phyloP scores from a whole-genome alignment of 2,329 filamentous ascomycete genomes.

The Elsinoe ampelina region DNA sequence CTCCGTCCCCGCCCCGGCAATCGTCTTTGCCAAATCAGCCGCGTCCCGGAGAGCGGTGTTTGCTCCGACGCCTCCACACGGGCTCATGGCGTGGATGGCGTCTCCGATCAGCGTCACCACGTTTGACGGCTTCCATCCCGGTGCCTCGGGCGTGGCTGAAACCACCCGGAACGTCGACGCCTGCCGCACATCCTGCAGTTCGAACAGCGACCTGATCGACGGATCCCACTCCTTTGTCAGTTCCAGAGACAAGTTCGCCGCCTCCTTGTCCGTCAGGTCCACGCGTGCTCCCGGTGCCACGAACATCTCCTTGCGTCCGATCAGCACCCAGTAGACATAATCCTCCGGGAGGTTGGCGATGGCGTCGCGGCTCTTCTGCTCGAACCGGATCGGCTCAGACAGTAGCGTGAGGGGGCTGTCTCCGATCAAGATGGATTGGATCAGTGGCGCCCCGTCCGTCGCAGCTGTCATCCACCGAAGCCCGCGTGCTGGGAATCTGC shows the following conservation, averaged over 20 bases:
- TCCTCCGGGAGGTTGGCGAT: constrained; percentile 17
- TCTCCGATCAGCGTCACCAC: constrained; percentile 37
- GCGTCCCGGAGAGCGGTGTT: constrained; percentile 38
- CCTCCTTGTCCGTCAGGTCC: constrained; percentile 8
- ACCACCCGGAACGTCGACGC: constrained; percentile 28
- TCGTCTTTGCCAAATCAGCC: constrained; percentile 32
- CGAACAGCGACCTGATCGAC: constrained; percentile 18
- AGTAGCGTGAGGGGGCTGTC: constrained; percentile 19
- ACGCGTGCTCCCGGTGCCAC: constrained; percentile 8
- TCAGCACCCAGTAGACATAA: constrained; percentile 21
- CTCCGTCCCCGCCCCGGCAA: constrained; percentile 23
- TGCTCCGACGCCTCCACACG: constrained; percentile 38
- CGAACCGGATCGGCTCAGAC: constrained; percentile 19
- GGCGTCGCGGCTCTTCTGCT: constrained; percentile 14
- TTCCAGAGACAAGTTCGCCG: constrained; percentile 17
- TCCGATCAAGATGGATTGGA: constrained; percentile 20
- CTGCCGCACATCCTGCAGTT: constrained; percentile 22
- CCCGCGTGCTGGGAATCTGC: constrained; percentile 17
- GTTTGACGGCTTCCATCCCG: constrained; percentile 25
- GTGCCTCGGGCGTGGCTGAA: constrained; percentile 27
- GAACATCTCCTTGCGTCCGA: constrained; percentile 19
- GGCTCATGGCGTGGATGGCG: constrained; percentile 39
- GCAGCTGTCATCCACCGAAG: constrained; percentile 19
- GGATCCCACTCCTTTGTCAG: constrained; percentile 20
- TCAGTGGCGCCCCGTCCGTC: constrained; percentile 17